Evolutionary conservation across 1,284 basidiomycete species (phyloP), one percentile per base, ranked within the genome.

Genomic region (Rhodotorula glutinis): DNA sequence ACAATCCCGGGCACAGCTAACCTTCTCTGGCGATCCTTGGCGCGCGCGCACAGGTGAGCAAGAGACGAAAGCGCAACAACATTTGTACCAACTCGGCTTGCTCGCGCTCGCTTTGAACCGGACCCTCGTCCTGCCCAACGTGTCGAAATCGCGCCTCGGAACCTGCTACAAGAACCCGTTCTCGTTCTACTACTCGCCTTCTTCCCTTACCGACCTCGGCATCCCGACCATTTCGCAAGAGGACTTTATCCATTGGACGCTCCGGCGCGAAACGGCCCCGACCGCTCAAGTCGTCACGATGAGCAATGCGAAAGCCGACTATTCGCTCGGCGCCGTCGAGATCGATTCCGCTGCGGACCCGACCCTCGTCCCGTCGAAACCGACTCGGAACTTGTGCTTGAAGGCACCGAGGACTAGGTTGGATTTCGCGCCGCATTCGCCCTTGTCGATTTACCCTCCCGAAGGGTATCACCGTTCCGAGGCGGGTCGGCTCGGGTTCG

Each of bases 51-150:
- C 63, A 62, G 75, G 75, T 30, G 76, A 77, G 63, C 76, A 77
- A 66, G 76, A 77, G 52, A 76, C 76, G 3, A 77, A 77, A 53
- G 76, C 75, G 2, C 76, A 77, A 53, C 64, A 69, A 53, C 76
- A 77, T 57, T 55, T 77, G 21, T 74, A 77, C 66, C 76, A 77
- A 59, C 74, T 77, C 47, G 76, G 75, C 3, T 63, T 77, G 14
- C 66, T 77, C 29, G 75, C 76, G 3, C 53, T 75, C 53, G 64
- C 76, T 0, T 67, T 76, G 27, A 76, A 77, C 57, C 69, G 76
- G 17, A 77, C 74, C 19, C 72, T 77, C 56, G 76, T 77, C 57
- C 66, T 77, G 17, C 76, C 76, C 3, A 75, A 77, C 65, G 75
- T 77, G 44, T 69, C 67, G 10, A 70, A 74, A 49, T 75, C 75